A percentile compares a stretch with the other conserved stretches of the same genome.
These are phyloP conservation scores for Penicillium manginii DNA, from an alignment of 495 filamentous ascomycete genomes.

Conservation along the genomic window DNA sequence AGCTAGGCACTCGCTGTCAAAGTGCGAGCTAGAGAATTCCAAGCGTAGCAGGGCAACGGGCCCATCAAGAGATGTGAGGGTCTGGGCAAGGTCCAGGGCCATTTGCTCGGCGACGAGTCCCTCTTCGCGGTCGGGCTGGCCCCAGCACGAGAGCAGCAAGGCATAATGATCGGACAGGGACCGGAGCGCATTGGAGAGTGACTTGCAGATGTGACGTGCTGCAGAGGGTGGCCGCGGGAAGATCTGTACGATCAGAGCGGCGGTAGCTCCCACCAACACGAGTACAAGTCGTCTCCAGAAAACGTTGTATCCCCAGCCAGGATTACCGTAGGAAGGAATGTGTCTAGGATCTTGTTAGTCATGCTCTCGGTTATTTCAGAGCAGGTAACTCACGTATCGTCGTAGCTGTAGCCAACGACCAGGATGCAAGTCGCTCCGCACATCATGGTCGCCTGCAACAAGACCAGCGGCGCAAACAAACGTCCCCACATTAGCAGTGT, in stretches of 20 bases:
- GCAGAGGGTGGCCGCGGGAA: constrained; percentile 50
- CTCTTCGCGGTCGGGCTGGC: constrained; percentile 29
- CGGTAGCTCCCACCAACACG: constrained; percentile 44
- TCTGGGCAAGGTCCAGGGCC: constrained; percentile 37
- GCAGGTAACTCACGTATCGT: constrained; percentile 38
- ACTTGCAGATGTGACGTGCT: constrained; percentile 44
- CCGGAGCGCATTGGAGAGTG: constrained; percentile 41
- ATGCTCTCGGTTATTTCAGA: not conserved
- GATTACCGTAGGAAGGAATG: constrained; percentile 44
- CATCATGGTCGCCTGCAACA: constrained; percentile 43
- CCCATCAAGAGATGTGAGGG: constrained; percentile 33
- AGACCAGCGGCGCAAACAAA: constrained; percentile 34
- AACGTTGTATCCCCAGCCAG: constrained; percentile 46
- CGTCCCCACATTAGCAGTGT: constrained; percentile 42
- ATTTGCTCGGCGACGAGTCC: constrained; percentile 38
- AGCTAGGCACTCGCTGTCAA: constrained; percentile 39
- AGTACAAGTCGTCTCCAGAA: constrained; percentile 51
- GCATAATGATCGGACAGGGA: constrained; percentile 50
- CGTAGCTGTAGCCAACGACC: constrained; percentile 43
- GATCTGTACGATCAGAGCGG: constrained; percentile 43
- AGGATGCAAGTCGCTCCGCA: constrained; percentile 45
- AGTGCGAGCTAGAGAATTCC: constrained; percentile 48
- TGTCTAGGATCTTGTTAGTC: constrained; percentile 24
- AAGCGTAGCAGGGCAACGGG: constrained; percentile 39
- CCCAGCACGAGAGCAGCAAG: constrained; percentile 47